Base-by-base conservation (phyloP, 2,329 filamentous ascomycete genomes). In the Penicillium sp. region DNA sequence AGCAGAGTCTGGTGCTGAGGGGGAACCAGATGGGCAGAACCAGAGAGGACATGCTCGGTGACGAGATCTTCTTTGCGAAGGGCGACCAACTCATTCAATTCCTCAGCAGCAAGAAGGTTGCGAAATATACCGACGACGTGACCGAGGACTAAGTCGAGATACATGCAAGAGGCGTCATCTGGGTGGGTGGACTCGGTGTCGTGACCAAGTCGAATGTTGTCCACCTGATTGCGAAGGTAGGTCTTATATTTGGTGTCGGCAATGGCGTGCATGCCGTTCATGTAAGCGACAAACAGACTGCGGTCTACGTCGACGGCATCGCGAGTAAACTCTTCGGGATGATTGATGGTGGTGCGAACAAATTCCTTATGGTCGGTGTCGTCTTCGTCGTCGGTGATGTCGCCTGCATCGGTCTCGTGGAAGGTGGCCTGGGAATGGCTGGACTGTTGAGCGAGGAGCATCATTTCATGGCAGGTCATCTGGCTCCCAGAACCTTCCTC, bases 381-480 rank as follows among this genome's bases (percentile, higher is more conserved):
- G 14, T 45, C 31, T 27, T 53, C 48, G 7, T 57, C 45, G 11
- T 47, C 20, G 6, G 25, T 17, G 5, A 35, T 39, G 8, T 51
- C 39, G 4, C 53, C 47, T 7, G 41, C 54, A 30, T 51, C 52
- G 25, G 41, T 36, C 32, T 54, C 45, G 19, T 43, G 46, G 3
- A 55, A 48, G 13, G 51, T 43, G n/a, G 40, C 35, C 13, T 47
- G 47, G 19, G 55, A 36, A 14, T 36, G 48, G 21, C 54, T 50
- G 8, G 58, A 59, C 33, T 56, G 49, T 30, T 54, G 48, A 8
- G 63, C 58, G 19, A 63, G 49, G 25, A 60, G 53, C 57, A 69
- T 68, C 49, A 67, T 57, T 47, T 70, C 67, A 46, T 70, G 67
- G 36, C 59, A 59, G 7, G 67, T 70, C 58, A 68, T 62, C 25